Percentiles rank a stretch among this genome's conserved stretches.
phyloP scores from a whole-genome alignment of 192 early-diverging fungal genomes.

The Rhizophagus sp. region DNA sequence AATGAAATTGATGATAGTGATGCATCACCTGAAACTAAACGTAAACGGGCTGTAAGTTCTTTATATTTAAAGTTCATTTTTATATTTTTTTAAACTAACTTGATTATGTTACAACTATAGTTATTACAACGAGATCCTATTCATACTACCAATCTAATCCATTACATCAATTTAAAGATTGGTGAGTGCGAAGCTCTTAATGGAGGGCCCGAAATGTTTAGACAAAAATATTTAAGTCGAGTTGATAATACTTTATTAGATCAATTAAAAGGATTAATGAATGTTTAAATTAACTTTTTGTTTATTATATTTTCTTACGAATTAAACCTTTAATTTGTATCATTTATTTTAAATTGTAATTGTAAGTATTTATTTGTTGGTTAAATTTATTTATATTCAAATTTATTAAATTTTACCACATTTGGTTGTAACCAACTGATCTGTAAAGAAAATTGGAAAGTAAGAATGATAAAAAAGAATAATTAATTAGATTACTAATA shows the following conservation, averaged over 20 bases:
- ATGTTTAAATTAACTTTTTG: not conserved
- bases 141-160: conserved; percentile 53
- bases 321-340: too few relatives aligned
- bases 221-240: conserved; percentile 41
- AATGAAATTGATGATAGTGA: conserved; percentile 45
- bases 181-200: conserved; percentile 49
- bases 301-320: too few relatives aligned
- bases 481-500: too few relatives aligned
- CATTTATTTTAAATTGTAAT: too few relatives aligned
- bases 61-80: not conserved
- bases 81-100: conserved; percentile 7
- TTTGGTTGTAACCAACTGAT: too few relatives aligned
- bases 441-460: too few relatives aligned
- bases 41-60: conserved; percentile 41
- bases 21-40: conserved; percentile 52
- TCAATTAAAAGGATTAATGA: conserved; percentile 35
- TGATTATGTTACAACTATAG: conserved; percentile 11
- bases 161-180: conserved; percentile 54
- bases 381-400: too few relatives aligned
- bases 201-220: conserved; percentile 47
- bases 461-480: too few relatives aligned
- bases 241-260: conserved; percentile 48
- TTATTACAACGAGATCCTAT: conserved; percentile 61
- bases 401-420: too few relatives aligned
- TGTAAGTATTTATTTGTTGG: too few relatives aligned